Evolutionary conservation across 345 rosid species (phyloP), one percentile per base, ranked within the genome.

Genomic region (Brassica juncea): DNA sequence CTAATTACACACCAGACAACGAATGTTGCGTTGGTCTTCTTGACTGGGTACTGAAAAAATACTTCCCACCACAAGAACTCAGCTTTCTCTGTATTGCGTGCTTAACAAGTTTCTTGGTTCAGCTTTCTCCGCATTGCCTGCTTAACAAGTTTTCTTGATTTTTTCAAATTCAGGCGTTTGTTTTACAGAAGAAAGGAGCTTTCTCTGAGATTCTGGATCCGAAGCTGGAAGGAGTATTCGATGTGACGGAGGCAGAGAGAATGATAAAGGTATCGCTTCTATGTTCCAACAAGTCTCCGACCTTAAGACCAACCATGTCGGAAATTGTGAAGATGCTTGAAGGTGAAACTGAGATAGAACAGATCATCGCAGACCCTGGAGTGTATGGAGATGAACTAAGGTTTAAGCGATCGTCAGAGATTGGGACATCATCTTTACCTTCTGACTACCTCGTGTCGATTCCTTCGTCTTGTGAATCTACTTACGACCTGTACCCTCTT

Each of bases 301-400:
- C 88, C 0, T 34, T 77, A 34, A 79, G 92, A 63, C 90, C 92
- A 23, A 77, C 49, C 6, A 89, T 89, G 90, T 89, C 89, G 0
- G 82, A 82, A 72, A 89, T 84, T 34, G 87, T 82, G 34, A 83
- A 68, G 58, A 86, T 86, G 90, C 82, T 87, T 32, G 83, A 85
- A 76, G 90, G 90, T 32, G 71, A 77, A 66, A 71, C 70, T 3
- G 11, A 52, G 8, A 61, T 86, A 25, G 76, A 77, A 0, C 86
- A 86, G 34, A 39, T 27, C 23, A 64, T 77, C 39, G 54, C 77
- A 0, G 83, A 85, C 14, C 84, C 83, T 14, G 76, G 81, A 68
- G 71, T 55, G 37, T 80, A 77, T 27, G 64, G 72, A 0, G 83
- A 72, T 31, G 68, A 58, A 12, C 8, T 66, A 68, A 59, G 73